Evolutionary conservation across 2,329 filamentous ascomycete species (phyloP), one percentile per base, ranked within the genome.

Genomic region (Purpureocillium takamizusanense): DNA sequence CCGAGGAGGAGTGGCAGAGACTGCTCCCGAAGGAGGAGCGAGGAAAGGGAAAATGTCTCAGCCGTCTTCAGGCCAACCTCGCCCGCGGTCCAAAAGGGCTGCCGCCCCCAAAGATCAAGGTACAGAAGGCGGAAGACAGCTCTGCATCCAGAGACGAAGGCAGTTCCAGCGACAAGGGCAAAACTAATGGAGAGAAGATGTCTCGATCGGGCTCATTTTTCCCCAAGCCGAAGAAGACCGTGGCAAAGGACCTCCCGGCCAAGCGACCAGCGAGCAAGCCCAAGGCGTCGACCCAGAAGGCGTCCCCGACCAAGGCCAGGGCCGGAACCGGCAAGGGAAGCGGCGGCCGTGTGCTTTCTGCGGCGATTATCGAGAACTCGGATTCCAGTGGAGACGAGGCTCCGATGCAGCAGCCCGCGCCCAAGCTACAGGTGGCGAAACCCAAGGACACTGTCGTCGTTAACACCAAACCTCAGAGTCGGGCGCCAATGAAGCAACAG

Each of bases 1-100:
- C 67, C 1, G 76, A 80, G 41, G 67, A 69, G 0, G 68, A 76
- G 37, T 82, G 78, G 78, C 72, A 82, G 49, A 70, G 65, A 45
- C 59, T 82, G n/a, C 59, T 81, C 10, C 69, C 72, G 5, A 66
- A 64, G 45, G 65, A 72, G 34, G 75, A 81, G 39, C 66, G 78
- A 36, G 74, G 74, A 37, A 62, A 61, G 44, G 77, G 77, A 37
- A 78, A 72, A 36, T 72, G 70, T 36, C 57, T 82, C 27, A 81
- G 78, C 58, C 76, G 72, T 48, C 59, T 82, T 8, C 77, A 81
- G 46, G 72, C 69, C 10, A 67, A 69, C 9, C 65, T 82, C 33
- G 75, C 72, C 35, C 74, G 71, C 51, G 69, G 68, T 2, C 62
- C 66, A n/a, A n/a, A n/a, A n/a, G 54, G 63, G 13, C 59, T 56